Evolutionary conservation across 2,329 filamentous ascomycete species (phyloP).

Genomic region (Fusarium sp.): DNA sequence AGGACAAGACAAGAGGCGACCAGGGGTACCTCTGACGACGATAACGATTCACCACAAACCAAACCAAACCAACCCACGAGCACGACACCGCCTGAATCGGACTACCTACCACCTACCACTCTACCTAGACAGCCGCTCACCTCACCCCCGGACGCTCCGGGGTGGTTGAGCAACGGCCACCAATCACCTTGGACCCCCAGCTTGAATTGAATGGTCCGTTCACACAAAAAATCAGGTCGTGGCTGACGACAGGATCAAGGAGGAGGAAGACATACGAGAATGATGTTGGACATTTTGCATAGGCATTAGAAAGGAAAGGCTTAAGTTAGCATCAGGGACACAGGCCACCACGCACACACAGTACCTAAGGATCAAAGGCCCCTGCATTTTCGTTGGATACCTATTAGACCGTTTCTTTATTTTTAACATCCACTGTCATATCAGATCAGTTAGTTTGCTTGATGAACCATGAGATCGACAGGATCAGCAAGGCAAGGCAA

Average conservation of each 20-base stretch:
- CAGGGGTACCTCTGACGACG: conserved; percentile 40
- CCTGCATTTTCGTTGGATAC: conserved; percentile 42
- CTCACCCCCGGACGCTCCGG: conserved; percentile 20
- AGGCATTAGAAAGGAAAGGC: conserved; percentile 20
- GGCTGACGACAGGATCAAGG: conserved; percentile 19
- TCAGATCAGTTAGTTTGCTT: conserved; percentile 28
- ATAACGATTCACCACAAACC: conserved; percentile 38
- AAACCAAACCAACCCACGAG: conserved; percentile 33
- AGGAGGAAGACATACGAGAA: conserved; percentile 37
- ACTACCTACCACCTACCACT: conserved; percentile 2
- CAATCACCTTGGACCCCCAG: conserved; percentile 20
- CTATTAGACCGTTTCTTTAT: conserved; percentile 43
- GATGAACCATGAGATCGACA: conserved; percentile 24
- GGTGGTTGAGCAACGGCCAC: conserved; percentile 15
- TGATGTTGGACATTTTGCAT: conserved; percentile 41
- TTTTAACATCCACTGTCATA: conserved; percentile 14
- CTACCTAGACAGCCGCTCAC: conserved; percentile 19
- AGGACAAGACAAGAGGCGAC: conserved; percentile 36
- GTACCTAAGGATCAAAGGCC: conserved; percentile 22
- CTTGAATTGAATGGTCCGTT: conserved; percentile 13
- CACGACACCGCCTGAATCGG: conserved; percentile 35
- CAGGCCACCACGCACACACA: conserved; percentile 11
- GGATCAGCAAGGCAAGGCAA: conserved; percentile 12
- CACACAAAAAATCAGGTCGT: conserved; percentile 9
- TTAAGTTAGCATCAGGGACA: conserved; percentile 29